Base-by-base conservation (phyloP, 2,329 filamentous ascomycete genomes). In the Chaetomium olivaceum region DNA sequence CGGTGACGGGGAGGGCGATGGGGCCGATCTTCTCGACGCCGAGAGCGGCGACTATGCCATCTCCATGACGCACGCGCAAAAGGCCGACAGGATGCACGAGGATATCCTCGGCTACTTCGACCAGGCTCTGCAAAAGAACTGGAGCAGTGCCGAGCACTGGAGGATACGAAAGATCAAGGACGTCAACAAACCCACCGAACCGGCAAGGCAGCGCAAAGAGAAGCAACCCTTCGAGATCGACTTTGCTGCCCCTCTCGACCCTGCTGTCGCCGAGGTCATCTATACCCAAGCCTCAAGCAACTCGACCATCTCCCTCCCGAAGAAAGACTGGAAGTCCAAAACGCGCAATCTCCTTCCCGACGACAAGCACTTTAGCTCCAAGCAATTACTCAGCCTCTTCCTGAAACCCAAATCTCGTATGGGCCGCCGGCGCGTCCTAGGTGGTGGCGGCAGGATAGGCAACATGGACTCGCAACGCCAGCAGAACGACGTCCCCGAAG, bases 91-190 rank as follows among this genome's bases (percentile, higher is more conserved):
- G 74, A 80, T 90, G 76, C 93, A 97, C 75, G 92, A 98, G 72
- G 94, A 97, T 73, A 97, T 99, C 65, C 84, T 99, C n/a, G 91
- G 91, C 74, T 99, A 98, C 80, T 99, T 99, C 75, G 95, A 99
- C 76, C 92, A 97, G 74, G 93, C 94, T 2, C 80, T 98, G 52
- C 92, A 95, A 76, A 98, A 97, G 84, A 97, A 97, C 74, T 99
- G 95, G 94, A 90, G 91, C 6, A 96, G 93, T 58, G 94, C 95
- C n/a, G 95, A 98, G 76, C 95, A 99, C 78, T 99, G 95, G 95
- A 90, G 94, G 71, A 98, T 99, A 75, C 87, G 91, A 68, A 92
- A 93, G 74, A 95, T 99, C 77, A 98, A 98, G 74, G 87, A 89
- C 69, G 80, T 83, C 73, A 85, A 82, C 73, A 93, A 93, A 77